phyloP scores from a whole-genome alignment of 1,284 basidiomycete species.

The Porodaedalea pini region DNA sequence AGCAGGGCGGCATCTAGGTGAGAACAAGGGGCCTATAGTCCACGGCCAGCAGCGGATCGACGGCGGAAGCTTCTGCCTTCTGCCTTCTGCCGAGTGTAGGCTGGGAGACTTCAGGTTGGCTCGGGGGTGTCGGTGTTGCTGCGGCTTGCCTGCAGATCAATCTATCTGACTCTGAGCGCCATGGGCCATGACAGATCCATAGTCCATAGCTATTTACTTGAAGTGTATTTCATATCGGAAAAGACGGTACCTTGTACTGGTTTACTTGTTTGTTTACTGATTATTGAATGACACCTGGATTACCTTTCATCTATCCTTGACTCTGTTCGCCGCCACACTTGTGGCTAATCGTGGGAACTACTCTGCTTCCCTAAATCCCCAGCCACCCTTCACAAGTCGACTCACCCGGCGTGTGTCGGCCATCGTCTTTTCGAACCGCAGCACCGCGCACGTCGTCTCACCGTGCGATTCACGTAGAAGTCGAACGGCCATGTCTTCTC shows the following conservation, averaged over 20 bases:
- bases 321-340: background rate
- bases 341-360: background rate
- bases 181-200: background rate
- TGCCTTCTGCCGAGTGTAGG: background rate
- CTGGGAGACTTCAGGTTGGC: background rate
- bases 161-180: background rate
- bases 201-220: too few species aligned
- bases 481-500: constrained; percentile 30
- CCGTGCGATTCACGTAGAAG: background rate
- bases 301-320: background rate
- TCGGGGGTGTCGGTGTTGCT: background rate
- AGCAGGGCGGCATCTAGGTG: too few species aligned
- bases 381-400: background rate
- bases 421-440: background rate
- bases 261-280: background rate
- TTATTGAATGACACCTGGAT: background rate
- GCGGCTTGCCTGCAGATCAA: background rate
- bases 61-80: background rate
- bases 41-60: background rate
- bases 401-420: background rate
- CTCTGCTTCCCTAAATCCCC: background rate
- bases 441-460: background rate
- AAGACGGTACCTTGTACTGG: background rate
- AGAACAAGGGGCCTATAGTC: background rate
- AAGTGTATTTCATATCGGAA: background rate